Conservation (phyloP, 331 rosid genomes). For the Pyracantha coccinea region DNA sequence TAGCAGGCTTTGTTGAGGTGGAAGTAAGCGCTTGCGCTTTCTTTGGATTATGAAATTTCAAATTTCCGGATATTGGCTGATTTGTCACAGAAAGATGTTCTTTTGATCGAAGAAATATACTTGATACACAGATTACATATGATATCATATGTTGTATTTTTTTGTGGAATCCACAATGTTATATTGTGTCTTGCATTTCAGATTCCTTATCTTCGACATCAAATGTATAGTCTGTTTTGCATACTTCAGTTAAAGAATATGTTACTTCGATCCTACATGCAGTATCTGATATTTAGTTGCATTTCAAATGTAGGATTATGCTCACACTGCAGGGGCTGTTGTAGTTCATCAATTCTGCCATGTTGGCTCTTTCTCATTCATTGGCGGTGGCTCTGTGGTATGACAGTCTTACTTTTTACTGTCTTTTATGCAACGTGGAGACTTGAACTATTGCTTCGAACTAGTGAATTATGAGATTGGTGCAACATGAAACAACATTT, state of each 20-base stretch:
- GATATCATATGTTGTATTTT: background rate
- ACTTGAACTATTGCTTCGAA: background rate
- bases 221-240: background rate
- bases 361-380: constrained; percentile 75
- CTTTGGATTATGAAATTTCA: background rate
- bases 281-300: constrained; percentile 3
- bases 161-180: background rate
- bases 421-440: background rate
- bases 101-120: background rate
- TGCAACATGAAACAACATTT: background rate
- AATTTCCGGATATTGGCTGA: background rate
- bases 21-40: constrained; percentile 46
- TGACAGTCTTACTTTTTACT: constrained; percentile 12
- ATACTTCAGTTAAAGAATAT: background rate
- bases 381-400: constrained; percentile 97
- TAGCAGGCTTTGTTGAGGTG: constrained; percentile 85
- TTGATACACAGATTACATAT: background rate
- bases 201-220: background rate
- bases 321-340: constrained; percentile 80
- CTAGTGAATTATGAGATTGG: background rate
- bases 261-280: background rate
- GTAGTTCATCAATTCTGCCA: constrained; percentile 91
- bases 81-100: background rate
- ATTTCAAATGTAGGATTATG: constrained; percentile 58
- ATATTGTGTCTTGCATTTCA: background rate